phyloP scores from a whole-genome alignment of 805 yeast genomes.

The Yarrowia divulgata region DNA sequence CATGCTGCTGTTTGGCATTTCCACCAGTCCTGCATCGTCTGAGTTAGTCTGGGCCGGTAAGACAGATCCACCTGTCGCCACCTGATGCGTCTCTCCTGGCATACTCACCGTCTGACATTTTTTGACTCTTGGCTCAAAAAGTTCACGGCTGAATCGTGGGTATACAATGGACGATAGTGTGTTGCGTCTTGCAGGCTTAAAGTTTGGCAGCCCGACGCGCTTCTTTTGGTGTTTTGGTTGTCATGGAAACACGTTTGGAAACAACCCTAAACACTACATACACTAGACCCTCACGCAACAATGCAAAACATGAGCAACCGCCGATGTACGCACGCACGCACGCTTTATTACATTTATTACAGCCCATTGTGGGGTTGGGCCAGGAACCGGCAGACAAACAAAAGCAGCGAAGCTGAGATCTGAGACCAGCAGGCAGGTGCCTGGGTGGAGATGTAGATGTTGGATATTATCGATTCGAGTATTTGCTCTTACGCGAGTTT shows the following conservation, averaged over 20 bases:
- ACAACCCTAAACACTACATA: no score
- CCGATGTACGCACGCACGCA: no score
- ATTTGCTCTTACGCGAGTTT: no score
- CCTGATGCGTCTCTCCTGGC: neutral
- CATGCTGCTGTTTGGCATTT: conserved; percentile 36
- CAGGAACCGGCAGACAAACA: no score
- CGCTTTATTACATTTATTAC: no score
- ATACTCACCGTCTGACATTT: conserved; percentile 33
- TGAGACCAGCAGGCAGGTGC: no score
- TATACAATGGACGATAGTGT: conserved; percentile 24
- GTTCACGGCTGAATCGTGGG: conserved; percentile 20
- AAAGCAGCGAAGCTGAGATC: no score
- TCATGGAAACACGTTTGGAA: conserved; percentile 1
- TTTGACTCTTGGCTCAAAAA: conserved; percentile 1
- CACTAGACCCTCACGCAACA: no score
- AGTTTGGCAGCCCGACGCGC: conserved; percentile 12
- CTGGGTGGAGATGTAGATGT: no score
- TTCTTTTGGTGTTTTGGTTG: conserved; percentile 29
- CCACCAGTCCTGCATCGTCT: conserved; percentile 28
- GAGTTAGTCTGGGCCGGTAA: neutral
- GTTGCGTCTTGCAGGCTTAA: conserved; percentile 28
- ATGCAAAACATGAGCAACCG: no score
- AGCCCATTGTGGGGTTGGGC: no score
- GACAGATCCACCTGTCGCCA: neutral
- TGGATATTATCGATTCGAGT: no score